Conservation (phyloP, 2,329 filamentous ascomycete genomes). For the Graphiopsis chlorocephala region DNA sequence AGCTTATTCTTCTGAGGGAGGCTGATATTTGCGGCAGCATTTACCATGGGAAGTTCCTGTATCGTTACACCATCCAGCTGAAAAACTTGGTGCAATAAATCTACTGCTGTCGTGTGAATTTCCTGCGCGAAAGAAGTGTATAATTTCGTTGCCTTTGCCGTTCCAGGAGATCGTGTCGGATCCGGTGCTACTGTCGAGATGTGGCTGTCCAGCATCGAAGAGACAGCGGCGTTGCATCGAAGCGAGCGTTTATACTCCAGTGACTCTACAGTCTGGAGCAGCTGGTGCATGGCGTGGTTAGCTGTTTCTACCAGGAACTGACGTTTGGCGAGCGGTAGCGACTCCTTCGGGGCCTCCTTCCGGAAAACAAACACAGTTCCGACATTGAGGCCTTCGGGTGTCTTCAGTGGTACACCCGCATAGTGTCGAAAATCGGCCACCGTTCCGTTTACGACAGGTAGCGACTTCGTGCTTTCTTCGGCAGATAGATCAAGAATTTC, state of each 20-base stretch:
- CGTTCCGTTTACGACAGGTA: constrained; percentile 15
- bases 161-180: neutral
- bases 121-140: neutral
- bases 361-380: constrained; percentile 16
- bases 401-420: constrained; percentile 58
- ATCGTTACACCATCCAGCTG: constrained; percentile 8
- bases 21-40: neutral
- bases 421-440: constrained; percentile 41
- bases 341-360: neutral
- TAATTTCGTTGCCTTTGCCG: neutral
- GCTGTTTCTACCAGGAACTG: constrained; percentile 6
- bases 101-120: neutral
- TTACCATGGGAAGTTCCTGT: neutral
- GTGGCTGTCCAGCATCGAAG: constrained; percentile 4
- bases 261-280: constrained; percentile 11
- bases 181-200: neutral
- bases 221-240: constrained; percentile 8
- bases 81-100: neutral
- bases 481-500: constrained; percentile 12
- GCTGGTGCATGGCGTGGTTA: constrained; percentile 1
- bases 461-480: constrained; percentile 4
- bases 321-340: neutral
- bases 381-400: constrained; percentile 54
- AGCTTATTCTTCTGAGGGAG: neutral
- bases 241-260: constrained; percentile 10